These are phyloP conservation scores for Exophiala calicioides DNA, from an alignment of 2,329 filamentous ascomycete genomes.

Conservation along the genomic window DNA sequence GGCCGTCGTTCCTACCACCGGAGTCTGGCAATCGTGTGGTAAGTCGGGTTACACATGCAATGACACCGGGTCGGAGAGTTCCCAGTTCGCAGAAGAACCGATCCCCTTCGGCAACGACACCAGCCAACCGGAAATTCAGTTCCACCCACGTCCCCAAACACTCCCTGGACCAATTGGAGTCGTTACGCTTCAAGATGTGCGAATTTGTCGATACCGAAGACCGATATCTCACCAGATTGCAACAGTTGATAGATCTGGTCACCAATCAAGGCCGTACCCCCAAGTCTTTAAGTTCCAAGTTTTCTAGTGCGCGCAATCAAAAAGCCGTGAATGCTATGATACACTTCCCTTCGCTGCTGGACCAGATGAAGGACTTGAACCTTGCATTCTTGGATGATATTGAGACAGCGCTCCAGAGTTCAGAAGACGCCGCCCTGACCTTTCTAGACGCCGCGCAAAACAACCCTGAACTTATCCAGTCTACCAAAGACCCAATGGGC, in stretches of 20 bases:
- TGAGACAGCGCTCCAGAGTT: slow-evolving; percentile 74
- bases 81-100: slow-evolving; percentile 23
- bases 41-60: slow-evolving; percentile 11
- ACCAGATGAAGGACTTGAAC: slow-evolving; percentile 79
- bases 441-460: slow-evolving; percentile 34
- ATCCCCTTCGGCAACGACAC: slow-evolving; percentile 27
- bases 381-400: slow-evolving; percentile 76
- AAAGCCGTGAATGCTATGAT: slow-evolving; percentile 32
- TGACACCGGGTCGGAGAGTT: slow-evolving; percentile 26
- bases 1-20: slow-evolving; percentile 28
- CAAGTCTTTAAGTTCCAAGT: slow-evolving; percentile 67
- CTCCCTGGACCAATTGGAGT: slow-evolving; percentile 84
- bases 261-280: slow-evolving; percentile 74
- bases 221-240: slow-evolving; percentile 85
- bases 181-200: slow-evolving; percentile 81
- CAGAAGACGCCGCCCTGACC: slow-evolving; percentile 80
- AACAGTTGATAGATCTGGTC: slow-evolving; percentile 77
- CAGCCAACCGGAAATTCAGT: slow-evolving; percentile 63
- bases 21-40: slow-evolving; percentile 14
- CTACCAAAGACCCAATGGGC: slow-evolving; percentile 72
- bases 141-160: slow-evolving; percentile 80
- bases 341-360: slow-evolving; percentile 74
- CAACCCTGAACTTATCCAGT: slow-evolving; percentile 50
- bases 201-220: slow-evolving; percentile 93
- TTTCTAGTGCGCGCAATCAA: slow-evolving; percentile 41